phyloP scores from a whole-genome alignment of 768 basidiomycete genomes.

The Trametes maxima region DNA sequence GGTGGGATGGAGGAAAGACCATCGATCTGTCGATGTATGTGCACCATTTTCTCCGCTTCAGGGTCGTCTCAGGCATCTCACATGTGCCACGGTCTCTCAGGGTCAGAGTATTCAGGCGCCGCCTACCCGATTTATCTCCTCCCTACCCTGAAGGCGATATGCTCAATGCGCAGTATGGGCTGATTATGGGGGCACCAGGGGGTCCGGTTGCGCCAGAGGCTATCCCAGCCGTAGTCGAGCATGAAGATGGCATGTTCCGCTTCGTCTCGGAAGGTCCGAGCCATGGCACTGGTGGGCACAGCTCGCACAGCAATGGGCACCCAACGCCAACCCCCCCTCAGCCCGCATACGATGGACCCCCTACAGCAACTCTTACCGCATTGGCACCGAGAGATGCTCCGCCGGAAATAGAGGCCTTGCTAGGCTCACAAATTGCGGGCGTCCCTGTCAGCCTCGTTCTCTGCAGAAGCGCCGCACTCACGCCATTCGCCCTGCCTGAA shows the following conservation, averaged over 20 bases:
- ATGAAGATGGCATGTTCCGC: not conserved
- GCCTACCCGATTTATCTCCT: not conserved
- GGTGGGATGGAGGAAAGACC: constrained; percentile 14
- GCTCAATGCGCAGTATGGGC: not conserved
- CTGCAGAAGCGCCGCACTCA: not conserved
- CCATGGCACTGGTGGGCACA: not conserved
- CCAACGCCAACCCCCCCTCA: not conserved
- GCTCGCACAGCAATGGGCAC: not conserved
- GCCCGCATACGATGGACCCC: too few relatives aligned
- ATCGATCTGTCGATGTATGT: constrained; percentile 24
- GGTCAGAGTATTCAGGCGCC: not conserved
- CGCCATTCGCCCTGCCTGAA: not conserved
- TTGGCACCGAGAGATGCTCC: not conserved
- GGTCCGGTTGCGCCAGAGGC: too few relatives aligned
- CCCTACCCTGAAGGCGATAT: not conserved
- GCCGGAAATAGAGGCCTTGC: constrained; percentile 3
- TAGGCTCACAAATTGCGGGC: not conserved
- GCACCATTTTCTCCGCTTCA: too few relatives aligned
- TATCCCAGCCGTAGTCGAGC: not conserved
- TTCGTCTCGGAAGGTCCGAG: not conserved
- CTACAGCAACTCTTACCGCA: not conserved
- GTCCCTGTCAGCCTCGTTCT: constrained; percentile 8
- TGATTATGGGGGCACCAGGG: too few relatives aligned
- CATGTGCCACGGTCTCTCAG: not conserved
- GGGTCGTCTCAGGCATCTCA: not conserved